Percentiles rank a stretch among this genome's conserved stretches.
Evolutionary conservation across 2,329 filamentous ascomycete species (phyloP).

Genomic region (Penicillium freii): DNA sequence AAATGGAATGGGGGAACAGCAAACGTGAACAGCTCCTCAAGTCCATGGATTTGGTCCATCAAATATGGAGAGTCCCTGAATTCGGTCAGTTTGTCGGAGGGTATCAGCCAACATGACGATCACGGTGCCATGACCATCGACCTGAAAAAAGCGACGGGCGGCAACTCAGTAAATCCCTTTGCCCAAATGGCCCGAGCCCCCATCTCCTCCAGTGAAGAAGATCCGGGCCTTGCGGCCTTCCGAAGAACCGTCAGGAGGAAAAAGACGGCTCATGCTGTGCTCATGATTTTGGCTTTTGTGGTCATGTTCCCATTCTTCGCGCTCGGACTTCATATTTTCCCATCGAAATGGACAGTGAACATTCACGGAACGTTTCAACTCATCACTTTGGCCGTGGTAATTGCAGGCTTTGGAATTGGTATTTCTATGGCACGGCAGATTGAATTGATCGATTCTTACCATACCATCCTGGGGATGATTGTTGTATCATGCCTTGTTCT

Average conservation of each 20-base stretch:
- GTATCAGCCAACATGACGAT: constrained; percentile 26
- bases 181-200: constrained; percentile 10
- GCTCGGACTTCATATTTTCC: constrained; percentile 34
- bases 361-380: constrained; percentile 50
- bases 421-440: constrained; percentile 48
- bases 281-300: constrained; percentile 46
- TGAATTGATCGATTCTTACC: constrained; percentile 41
- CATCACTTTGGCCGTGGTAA: constrained; percentile 48
- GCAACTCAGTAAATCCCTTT: constrained; percentile 19
- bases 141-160: constrained; percentile 23
- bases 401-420: constrained; percentile 53
- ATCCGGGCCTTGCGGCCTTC: constrained; percentile 2
- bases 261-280: constrained; percentile 25
- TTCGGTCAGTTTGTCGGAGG: constrained; percentile 18
- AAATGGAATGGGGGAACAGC: constrained; percentile 19
- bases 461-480: constrained; percentile 56
- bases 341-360: constrained; percentile 43
- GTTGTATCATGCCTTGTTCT: constrained; percentile 53
- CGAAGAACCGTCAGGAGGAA: constrained; percentile 13
- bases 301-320: constrained; percentile 39
- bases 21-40: constrained; percentile 18
- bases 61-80: constrained; percentile 24
- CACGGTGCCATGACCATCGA: constrained; percentile 23
- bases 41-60: constrained; percentile 32
- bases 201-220: constrained; percentile 2